Evolutionary conservation across 352 stramenopile genomes (phyloP), one percentile per base, ranked within the genome.

Genomic region (Globisporangium cystogenes): DNA sequence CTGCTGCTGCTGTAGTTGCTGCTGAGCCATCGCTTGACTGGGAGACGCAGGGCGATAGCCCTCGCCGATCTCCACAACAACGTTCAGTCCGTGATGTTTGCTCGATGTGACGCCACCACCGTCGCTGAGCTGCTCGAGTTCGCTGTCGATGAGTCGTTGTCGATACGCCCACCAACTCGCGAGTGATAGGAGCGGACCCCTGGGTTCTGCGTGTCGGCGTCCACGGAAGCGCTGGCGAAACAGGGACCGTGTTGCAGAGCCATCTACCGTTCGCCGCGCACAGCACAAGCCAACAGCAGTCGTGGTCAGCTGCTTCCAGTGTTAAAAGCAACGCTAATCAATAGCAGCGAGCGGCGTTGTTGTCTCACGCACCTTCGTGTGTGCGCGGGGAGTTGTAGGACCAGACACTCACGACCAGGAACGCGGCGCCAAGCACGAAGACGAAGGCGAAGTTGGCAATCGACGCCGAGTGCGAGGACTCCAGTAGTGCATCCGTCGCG

Each of bases 121-220:
- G 16, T 36, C 48, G 50, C n/a, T 36, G 10, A 42, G 27, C 29
- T 42, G 27, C n/a, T 51, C 10, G n/a, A 64, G 55, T 37, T 76
- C 64, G 1, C 51, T 55, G 24, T 74, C 59, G 27, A 82, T 82
- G 35, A 82, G 74, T 23, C 74, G 71, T 53, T 76, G 64, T 1
- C 62, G 66, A 42, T 80, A 61, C 24, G 66, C 70, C 14, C 58
- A 71, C 74, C 74, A 85, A 39, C 71, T 71, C 0, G 51, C 58
- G 39, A 85, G 64, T 15, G 60, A 6, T 18, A 27, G 45, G 45
- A 51, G 40, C 45, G 45, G 45, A 37, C 45, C 45, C 36, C n/a
- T 39, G 7, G 45, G 45, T 4, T 58, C 18, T 76, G 60, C 21
- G 59, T 57, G 21, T 21, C 7, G 14, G 24, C n/a, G 37, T 8